Conservation (phyloP, 1,284 basidiomycete genomes). For the Sphagnurus paluster region DNA sequence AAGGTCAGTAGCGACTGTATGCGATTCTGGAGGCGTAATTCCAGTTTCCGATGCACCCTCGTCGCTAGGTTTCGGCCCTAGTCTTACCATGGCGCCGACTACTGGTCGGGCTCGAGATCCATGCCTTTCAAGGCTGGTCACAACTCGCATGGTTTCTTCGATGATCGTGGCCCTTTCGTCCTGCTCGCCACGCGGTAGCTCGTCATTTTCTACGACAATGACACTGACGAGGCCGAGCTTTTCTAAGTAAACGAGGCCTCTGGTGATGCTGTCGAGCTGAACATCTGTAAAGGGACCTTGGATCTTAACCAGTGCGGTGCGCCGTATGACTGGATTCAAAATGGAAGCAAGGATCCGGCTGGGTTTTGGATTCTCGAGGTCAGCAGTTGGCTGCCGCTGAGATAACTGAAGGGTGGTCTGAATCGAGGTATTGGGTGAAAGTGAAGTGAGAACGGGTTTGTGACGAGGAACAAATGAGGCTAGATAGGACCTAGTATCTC, state of each 20-base stretch:
- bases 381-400: conserved; percentile 19
- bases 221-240: conserved; percentile 95
- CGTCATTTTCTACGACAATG: conserved; percentile 92
- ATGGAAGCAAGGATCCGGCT: conserved; percentile 80
- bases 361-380: conserved; percentile 35
- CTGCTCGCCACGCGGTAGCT: conserved; percentile 65
- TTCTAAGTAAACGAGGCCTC: conserved; percentile 93
- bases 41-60: conserved; percentile 34
- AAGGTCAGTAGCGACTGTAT: conserved; percentile 76
- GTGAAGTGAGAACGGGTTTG: conserved; percentile 26
- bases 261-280: conserved; percentile 91
- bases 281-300: conserved; percentile 97
- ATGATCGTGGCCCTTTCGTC: conserved; percentile 62
- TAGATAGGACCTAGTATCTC: conserved; percentile 90
- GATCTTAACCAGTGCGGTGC: conserved; percentile 94
- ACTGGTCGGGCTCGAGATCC: conserved; percentile 88
- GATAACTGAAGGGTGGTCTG: conserved; percentile 25
- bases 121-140: conserved; percentile 81
- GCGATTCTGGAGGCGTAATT: conserved; percentile 62
- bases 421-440: conserved; percentile 23
- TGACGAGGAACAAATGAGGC: conserved; percentile 77
- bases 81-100: conserved; percentile 80
- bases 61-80: conserved; percentile 71
- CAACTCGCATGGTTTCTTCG: conserved; percentile 82
- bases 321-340: conserved; percentile 77